Evolutionary conservation across 495 filamentous ascomycete genomes (phyloP), one percentile per base, ranked within the genome.

Genomic region (Halenospora varia): DNA sequence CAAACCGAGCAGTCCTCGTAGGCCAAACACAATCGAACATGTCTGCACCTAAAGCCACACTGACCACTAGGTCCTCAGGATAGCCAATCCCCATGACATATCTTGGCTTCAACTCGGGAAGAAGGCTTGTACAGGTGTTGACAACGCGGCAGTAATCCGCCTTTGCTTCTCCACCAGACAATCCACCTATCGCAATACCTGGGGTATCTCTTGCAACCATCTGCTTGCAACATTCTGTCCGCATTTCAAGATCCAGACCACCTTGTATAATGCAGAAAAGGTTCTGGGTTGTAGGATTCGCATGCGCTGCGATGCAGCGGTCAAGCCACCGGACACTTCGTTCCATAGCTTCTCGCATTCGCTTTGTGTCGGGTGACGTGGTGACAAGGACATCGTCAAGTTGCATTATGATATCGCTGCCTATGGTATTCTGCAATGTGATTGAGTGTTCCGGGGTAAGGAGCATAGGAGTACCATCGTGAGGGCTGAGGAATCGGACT

Each of bases 21-120:
- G 93, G 95, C 95, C 95, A 98, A 4, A 97, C 94, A 66, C 95
- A 98, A 74, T 98, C 94, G 70, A 98, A 98, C 95, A 98, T 97
- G 68, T 98, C 94, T 20, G 95, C 94, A 3, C 94, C 94, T 3
- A 98, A 80, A 10, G 94, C 94, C 11, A 96, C 79, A 51, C 89
- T 91, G 13, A 98, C 90, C 11, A 98, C 77, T 52, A 98, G 76
- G 70, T 98, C 94, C 68, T 97, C 94, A 1, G 94, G 94, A 68
- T 96, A 98, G 25, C 94, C 90, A 60, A 98, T 91, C 15, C 94
- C 94, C 95, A 98, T 97, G 35, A 97, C 94, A 73, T 98, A 97
- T 70, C 94, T 79, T 2, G 94, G 94, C 68, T 97, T 97, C 48
- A 87, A 73, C 51, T 96, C 90, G 0, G 94, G 94, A 18, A 98